Percentiles rank a stretch among this genome's conserved stretches.
phyloP scores from a whole-genome alignment of 179 eudicot genomes.

The Spergularia azorica region DNA sequence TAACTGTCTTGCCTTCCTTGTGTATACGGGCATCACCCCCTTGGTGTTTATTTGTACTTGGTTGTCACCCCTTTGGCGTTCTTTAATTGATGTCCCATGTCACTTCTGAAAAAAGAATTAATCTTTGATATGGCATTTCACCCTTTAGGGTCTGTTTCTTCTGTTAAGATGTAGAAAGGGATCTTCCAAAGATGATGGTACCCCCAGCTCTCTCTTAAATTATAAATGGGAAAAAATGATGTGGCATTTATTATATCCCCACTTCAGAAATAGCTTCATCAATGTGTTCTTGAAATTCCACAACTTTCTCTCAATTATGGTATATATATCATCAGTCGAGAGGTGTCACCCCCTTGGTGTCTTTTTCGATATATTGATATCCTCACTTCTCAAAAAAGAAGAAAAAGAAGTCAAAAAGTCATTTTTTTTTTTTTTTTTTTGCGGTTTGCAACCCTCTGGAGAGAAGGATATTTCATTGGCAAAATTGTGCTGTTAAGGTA shows the following conservation, averaged over 20 bases:
- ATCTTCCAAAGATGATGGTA: neutral
- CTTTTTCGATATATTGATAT: too few relatives aligned
- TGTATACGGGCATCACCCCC: too few relatives aligned
- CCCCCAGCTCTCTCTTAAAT: neutral
- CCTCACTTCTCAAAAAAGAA: too few relatives aligned
- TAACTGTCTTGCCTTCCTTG: too few relatives aligned
- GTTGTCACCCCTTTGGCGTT: too few relatives aligned
- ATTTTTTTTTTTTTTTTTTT: too few relatives aligned
- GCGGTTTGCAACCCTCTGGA: neutral
- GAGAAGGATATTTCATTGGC: neutral
- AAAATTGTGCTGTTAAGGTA: neutral
- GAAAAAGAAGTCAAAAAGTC: too few relatives aligned
- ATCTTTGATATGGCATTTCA: neutral
- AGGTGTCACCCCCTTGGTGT: too few relatives aligned
- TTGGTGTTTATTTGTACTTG: too few relatives aligned
- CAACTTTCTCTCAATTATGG: too few relatives aligned
- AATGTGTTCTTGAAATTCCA: neutral
- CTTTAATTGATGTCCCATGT: too few relatives aligned
- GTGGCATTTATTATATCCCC: neutral
- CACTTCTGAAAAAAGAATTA: neutral
- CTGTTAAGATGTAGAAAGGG: neutral
- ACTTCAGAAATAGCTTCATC: neutral
- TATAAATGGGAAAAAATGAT: neutral
- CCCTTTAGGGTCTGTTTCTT: neutral
- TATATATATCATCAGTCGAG: too few relatives aligned